A percentile compares a stretch with the other conserved stretches of the same genome.
Conservation (phyloP, 1,284 basidiomycete genomes). For the Cystobasidium slooffiae region DNA sequence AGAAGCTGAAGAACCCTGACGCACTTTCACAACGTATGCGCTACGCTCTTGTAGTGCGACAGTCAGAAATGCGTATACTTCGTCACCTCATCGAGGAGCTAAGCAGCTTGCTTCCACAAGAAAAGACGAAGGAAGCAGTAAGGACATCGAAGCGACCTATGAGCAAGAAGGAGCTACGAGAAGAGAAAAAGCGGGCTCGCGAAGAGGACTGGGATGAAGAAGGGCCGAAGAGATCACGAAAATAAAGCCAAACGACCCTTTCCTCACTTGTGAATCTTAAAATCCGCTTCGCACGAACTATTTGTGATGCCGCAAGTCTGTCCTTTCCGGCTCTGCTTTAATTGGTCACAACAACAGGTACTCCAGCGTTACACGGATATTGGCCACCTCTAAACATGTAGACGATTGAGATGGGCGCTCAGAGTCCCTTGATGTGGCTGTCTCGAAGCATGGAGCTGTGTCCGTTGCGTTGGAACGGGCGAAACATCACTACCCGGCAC, state of each 20-base stretch:
- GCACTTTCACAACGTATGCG: conserved; percentile 61
- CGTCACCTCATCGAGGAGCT: conserved; percentile 40
- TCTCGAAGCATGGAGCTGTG: conserved; percentile 2
- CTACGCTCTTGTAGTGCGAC: conserved; percentile 72
- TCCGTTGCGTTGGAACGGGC: conserved; percentile 6
- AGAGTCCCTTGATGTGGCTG: not conserved
- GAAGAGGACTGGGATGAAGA: conserved; percentile 20
- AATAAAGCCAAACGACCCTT: not conserved
- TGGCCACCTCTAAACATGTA: not conserved
- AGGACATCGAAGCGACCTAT: not conserved
- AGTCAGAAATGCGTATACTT: conserved; percentile 79
- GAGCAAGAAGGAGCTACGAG: conserved; percentile 37
- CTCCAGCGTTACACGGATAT: not conserved
- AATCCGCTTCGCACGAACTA: no score
- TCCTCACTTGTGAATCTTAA: no score
- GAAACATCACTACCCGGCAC: conserved; percentile 23
- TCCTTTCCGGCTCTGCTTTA: not conserved
- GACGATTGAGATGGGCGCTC: conserved; percentile 10
- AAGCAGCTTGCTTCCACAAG: conserved; percentile 4
- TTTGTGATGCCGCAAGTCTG: no score
- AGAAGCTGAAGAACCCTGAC: conserved; percentile 56
- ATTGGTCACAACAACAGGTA: conserved; percentile 1
- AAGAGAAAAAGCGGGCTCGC: conserved; percentile 40
- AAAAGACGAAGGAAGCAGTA: not conserved
- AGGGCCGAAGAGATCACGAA: conserved; percentile 2